Evolutionary conservation across 768 basidiomycete genomes (phyloP).

Genomic region (Glaciozyma antarctica): DNA sequence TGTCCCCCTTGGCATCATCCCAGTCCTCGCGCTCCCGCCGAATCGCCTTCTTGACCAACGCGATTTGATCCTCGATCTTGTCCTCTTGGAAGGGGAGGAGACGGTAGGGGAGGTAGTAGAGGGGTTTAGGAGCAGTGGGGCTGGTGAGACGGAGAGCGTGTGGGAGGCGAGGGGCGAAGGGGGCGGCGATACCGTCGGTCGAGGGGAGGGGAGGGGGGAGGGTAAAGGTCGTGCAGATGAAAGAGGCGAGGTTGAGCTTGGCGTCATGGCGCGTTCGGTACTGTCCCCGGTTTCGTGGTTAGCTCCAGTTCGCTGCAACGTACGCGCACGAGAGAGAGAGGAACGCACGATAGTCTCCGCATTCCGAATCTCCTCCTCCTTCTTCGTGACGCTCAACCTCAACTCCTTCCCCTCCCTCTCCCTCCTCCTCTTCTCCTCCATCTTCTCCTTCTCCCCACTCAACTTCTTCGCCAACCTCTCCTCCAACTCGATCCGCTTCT

Average conservation of each 20-base stretch:
- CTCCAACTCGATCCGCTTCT: constrained; percentile 26
- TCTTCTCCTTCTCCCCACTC: constrained; percentile 10
- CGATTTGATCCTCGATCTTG: constrained; percentile 32
- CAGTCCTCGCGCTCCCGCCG: constrained; percentile 14
- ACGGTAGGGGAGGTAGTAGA: constrained; percentile 35
- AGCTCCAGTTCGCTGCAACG: neutral
- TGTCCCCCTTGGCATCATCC: neutral
- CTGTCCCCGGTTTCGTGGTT: neutral
- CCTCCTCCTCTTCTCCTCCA: constrained; percentile 9
- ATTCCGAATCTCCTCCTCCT: constrained; percentile 27
- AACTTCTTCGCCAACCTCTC: constrained; percentile 27
- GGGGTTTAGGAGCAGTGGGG: constrained; percentile 21
- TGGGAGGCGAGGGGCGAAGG: constrained; percentile 26
- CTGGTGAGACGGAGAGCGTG: constrained; percentile 20
- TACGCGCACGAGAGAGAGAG: neutral
- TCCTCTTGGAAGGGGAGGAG: constrained; percentile 31
- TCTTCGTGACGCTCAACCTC: constrained; percentile 14
- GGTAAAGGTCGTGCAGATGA: constrained; percentile 33
- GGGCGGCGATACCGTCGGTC: constrained; percentile 10
- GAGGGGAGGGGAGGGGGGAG: constrained; percentile 11
- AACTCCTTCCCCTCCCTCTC: constrained; percentile 21
- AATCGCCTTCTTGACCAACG: constrained; percentile 7
- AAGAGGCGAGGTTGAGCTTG: constrained; percentile 32
- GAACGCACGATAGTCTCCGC: constrained; percentile 25
- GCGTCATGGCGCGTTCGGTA: constrained; percentile 30